phyloP scores from a whole-genome alignment of 192 early-diverging fungal species.

The Coemansia sp. region DNA sequence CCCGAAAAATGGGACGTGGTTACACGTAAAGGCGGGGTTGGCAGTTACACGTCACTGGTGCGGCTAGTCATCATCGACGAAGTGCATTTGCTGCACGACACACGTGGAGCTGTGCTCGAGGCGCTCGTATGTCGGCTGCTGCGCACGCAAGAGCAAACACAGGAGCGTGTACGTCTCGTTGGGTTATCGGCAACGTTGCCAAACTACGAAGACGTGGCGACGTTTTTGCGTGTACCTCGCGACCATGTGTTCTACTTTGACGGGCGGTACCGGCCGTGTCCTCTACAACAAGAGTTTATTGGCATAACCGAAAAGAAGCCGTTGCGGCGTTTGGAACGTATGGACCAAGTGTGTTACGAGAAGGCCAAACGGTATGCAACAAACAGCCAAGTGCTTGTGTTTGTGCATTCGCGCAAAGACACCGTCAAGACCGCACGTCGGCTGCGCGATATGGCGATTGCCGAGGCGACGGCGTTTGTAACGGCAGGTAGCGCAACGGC shows the following conservation, averaged over 20 bases:
- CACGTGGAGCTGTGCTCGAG: slow-evolving; percentile 95
- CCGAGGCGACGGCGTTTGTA: slow-evolving; percentile 82
- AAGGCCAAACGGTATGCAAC: slow-evolving; percentile 84
- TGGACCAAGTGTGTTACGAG: slow-evolving; percentile 97
- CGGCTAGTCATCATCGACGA: slow-evolving; percentile 94
- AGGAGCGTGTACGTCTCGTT: slow-evolving; percentile 84
- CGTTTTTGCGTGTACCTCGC: slow-evolving; percentile 84
- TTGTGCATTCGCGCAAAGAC: slow-evolving; percentile 97
- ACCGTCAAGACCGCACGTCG: slow-evolving; percentile 93
- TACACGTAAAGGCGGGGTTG: slow-evolving; percentile 92
- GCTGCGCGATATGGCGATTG: slow-evolving; percentile 88
- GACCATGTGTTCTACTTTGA: slow-evolving; percentile 93
- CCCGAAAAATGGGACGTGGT: slow-evolving; percentile 99
- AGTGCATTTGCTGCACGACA: slow-evolving; percentile 95
- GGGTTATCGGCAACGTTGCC: slow-evolving; percentile 93
- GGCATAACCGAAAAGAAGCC: slow-evolving; percentile 97
- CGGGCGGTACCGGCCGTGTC: slow-evolving; percentile 87
- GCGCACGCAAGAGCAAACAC: slow-evolving; percentile 83
- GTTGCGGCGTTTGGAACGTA: slow-evolving; percentile 85
- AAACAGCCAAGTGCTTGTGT: slow-evolving; percentile 88
- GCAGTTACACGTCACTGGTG: slow-evolving; percentile 86
- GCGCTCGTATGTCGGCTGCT: slow-evolving; percentile 85
- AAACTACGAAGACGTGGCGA: slow-evolving; percentile 93
- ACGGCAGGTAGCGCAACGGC: slow-evolving; percentile 76
- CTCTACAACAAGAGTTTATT: slow-evolving; percentile 93